Conservation (phyloP, 1,284 basidiomycete species). For the Termitomyces sp. region DNA sequence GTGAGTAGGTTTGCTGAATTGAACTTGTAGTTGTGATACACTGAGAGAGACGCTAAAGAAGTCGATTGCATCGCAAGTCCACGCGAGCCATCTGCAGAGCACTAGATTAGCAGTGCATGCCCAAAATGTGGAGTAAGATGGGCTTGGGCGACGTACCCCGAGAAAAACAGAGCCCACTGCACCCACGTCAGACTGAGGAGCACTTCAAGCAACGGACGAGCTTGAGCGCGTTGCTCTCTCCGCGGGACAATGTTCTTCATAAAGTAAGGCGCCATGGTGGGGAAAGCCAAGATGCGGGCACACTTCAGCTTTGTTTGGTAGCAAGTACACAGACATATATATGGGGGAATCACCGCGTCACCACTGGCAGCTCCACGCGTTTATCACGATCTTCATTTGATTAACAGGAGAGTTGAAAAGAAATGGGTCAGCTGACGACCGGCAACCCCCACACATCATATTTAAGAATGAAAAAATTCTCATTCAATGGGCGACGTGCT, state of each 20-base stretch:
- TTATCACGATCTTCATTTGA: background rate
- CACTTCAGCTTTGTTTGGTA: background rate
- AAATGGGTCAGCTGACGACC: too few relatives aligned
- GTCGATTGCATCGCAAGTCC: constrained; percentile 78
- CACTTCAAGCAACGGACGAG: constrained; percentile 35
- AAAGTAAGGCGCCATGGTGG: constrained; percentile 42
- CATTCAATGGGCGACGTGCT: too few relatives aligned
- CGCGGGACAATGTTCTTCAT: constrained; percentile 47
- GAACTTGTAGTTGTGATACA: constrained; percentile 47
- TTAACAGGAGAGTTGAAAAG: too few relatives aligned
- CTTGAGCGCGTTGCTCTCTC: constrained; percentile 35
- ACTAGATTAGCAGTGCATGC: background rate
- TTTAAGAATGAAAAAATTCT: too few relatives aligned
- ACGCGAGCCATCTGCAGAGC: constrained; percentile 61
- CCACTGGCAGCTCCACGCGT: background rate
- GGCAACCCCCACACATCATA: too few relatives aligned
- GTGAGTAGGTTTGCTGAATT: constrained; percentile 45
- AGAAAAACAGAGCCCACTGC: constrained; percentile 55
- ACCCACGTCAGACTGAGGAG: constrained; percentile 37
- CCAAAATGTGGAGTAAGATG: constrained; percentile 9
- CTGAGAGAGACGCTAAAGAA: constrained; percentile 84
- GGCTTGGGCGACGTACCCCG: constrained; percentile 40
- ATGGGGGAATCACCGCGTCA: background rate
- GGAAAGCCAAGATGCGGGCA: background rate
- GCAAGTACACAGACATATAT: too few relatives aligned